Evolutionary conservation across 345 rosid species (phyloP).

Genomic region (Combretum micranthum): DNA sequence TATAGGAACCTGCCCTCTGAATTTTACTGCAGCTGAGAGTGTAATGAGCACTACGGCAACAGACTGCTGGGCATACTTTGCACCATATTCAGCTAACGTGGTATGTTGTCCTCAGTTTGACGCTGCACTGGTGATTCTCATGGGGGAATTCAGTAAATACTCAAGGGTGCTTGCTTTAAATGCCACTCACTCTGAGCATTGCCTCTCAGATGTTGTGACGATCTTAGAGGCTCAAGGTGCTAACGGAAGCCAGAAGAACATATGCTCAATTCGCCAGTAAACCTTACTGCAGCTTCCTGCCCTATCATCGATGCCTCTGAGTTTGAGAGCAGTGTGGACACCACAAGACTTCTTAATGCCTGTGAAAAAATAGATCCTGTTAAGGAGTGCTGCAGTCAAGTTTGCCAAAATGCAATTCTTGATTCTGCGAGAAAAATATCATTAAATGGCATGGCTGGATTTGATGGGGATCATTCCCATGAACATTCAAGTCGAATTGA

Average conservation of each 20-base stretch:
- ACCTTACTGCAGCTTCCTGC: constrained; percentile 47
- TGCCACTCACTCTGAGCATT: constrained; percentile 29
- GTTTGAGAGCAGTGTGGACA: constrained; percentile 41
- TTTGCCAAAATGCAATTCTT: constrained; percentile 42
- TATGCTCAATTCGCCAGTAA: constrained; percentile 39
- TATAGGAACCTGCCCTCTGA: constrained; percentile 39
- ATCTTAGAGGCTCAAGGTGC: constrained; percentile 52
- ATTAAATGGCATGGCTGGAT: constrained; percentile 17
- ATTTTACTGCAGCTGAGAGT: constrained; percentile 37
- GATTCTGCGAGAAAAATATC: constrained; percentile 43
- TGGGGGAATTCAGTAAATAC: constrained; percentile 44
- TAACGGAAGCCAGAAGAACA: constrained; percentile 18
- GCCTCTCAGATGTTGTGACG: constrained; percentile 48
- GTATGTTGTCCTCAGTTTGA: constrained; percentile 60
- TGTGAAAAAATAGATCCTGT: constrained; percentile 45
- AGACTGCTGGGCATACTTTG: constrained; percentile 46
- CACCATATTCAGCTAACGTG: constrained; percentile 49
- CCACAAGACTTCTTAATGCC: constrained; percentile 41
- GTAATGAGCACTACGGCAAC: constrained; percentile 36
- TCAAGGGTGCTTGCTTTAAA: constrained; percentile 39
- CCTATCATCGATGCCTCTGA: constrained; percentile 34
- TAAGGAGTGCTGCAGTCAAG: constrained; percentile 48
- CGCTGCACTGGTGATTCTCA: constrained; percentile 43
- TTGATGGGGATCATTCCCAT: constrained; percentile 15
- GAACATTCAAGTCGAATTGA: constrained; percentile 22